A percentile compares a stretch with the other conserved stretches of the same genome.
phyloP scores from a whole-genome alignment of 257 asterid species.

The Nicotiana knightiana region DNA sequence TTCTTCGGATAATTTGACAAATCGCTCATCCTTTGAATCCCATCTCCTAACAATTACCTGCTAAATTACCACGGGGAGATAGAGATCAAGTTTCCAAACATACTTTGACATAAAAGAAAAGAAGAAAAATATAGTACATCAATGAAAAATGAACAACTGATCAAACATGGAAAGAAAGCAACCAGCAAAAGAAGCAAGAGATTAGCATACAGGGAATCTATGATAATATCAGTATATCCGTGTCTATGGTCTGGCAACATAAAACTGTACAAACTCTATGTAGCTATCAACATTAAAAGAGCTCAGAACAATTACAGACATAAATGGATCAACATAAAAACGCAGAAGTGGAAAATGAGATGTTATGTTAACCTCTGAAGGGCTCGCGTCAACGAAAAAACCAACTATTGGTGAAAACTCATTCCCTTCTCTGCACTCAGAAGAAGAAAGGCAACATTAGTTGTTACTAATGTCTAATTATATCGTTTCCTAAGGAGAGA shows the following conservation, averaged over 20 bases:
- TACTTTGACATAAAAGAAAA: not conserved
- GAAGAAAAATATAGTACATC: not conserved
- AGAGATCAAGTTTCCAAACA: not conserved
- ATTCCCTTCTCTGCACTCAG: slow-evolving; percentile 58
- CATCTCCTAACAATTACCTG: slow-evolving; percentile 84
- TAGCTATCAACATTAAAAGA: not conserved
- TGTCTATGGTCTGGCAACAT: not conserved
- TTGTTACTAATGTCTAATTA: not conserved
- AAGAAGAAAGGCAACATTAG: slow-evolving; percentile 1
- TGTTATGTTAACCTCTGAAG: slow-evolving; percentile 54
- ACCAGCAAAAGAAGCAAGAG: not conserved
- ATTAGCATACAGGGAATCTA: not conserved
- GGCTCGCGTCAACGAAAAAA: slow-evolving; percentile 44
- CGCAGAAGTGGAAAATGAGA: not conserved
- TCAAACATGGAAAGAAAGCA: not conserved
- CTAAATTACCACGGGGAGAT: slow-evolving; percentile 11
- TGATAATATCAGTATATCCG: not conserved
- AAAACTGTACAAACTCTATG: not conserved
- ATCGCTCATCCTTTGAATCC: slow-evolving; percentile 63
- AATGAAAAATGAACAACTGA: not conserved
- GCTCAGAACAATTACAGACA: not conserved
- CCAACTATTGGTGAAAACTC: slow-evolving; percentile 82
- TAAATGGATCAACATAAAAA: slow-evolving; percentile 1
- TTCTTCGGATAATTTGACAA: slow-evolving; percentile 63
- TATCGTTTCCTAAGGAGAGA: not conserved